Conservation (phyloP, 2,329 filamentous ascomycete genomes). For the Diaporthe citrichinensis region DNA sequence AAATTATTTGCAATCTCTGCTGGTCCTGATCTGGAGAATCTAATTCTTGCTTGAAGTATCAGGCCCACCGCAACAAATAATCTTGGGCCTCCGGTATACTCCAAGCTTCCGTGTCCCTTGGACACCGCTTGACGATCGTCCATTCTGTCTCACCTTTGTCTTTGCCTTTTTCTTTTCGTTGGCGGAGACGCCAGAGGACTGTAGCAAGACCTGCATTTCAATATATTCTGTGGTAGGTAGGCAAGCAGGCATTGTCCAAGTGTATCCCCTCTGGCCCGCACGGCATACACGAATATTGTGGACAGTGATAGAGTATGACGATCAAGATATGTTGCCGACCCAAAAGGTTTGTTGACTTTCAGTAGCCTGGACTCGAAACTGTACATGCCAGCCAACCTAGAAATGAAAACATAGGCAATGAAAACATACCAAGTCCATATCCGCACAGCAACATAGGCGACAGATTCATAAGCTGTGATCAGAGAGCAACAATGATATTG, state of each 20-base stretch:
- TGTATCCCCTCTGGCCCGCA: too few species aligned
- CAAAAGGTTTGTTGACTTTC: too few species aligned
- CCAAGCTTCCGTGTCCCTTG: neutral
- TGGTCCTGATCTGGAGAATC: neutral
- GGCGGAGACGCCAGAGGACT: neutral
- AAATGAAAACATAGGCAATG: too few species aligned
- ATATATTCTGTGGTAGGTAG: neutral
- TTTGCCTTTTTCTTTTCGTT: neutral
- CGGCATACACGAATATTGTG: too few species aligned
- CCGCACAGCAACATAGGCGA: neutral
- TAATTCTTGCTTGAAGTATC: neutral
- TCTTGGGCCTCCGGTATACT: neutral
- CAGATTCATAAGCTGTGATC: neutral
- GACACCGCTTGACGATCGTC: neutral
- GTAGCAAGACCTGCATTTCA: neutral
- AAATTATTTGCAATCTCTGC: slow-evolving; percentile 23
- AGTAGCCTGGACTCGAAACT: too few species aligned
- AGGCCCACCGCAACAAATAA: neutral
- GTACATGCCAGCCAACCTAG: too few species aligned
- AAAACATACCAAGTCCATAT: too few species aligned
- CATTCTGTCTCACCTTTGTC: neutral
- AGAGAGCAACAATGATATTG: neutral
- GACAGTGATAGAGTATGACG: too few species aligned
- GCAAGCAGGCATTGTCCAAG: neutral
- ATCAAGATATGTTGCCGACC: too few species aligned